These are phyloP conservation scores for Yamadazyma insecticola DNA, from an alignment of 805 yeast genomes.

Conservation along the genomic window DNA sequence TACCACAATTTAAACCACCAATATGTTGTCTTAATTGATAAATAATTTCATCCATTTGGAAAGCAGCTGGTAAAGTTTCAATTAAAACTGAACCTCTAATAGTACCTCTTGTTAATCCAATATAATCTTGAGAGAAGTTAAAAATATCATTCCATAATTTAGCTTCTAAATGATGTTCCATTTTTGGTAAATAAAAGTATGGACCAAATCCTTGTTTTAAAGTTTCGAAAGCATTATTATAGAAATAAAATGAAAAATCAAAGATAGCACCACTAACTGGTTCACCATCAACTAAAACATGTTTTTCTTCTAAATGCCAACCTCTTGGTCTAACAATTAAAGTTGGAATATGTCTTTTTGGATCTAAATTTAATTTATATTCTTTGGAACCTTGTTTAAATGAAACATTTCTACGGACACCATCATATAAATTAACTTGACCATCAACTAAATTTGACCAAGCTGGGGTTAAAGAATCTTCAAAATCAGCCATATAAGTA, in stretches of 20 bases:
- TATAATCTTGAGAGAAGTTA: constrained; percentile 67
- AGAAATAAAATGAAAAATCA: constrained; percentile 77
- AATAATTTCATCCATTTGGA: constrained; percentile 82
- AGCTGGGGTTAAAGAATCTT: constrained; percentile 81
- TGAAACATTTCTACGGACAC: constrained; percentile 58
- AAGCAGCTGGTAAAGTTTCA: constrained; percentile 81
- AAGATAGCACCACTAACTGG: constrained; percentile 74
- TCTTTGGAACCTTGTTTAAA: constrained; percentile 39
- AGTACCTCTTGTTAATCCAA: constrained; percentile 68
- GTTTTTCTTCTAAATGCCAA: constrained; percentile 79
- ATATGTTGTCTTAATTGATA: constrained; percentile 74
- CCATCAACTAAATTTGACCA: constrained; percentile 79
- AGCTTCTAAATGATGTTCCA: constrained; percentile 84
- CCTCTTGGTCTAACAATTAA: constrained; percentile 85
- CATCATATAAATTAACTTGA: constrained; percentile 75
- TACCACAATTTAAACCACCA: constrained; percentile 80
- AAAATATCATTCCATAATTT: constrained; percentile 80
- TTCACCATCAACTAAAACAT: constrained; percentile 65
- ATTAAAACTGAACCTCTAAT: constrained; percentile 77
- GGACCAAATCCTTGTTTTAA: constrained; percentile 70
- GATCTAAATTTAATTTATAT: constrained; percentile 40
- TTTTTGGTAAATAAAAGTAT: constrained; percentile 77
- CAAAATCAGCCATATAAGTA: constrained; percentile 84
- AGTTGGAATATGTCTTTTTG: constrained; percentile 63
- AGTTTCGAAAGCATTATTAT: constrained; percentile 63